Base-by-base conservation (phyloP, 1,139 yeast genomes). In the Pichia sp. region DNA sequence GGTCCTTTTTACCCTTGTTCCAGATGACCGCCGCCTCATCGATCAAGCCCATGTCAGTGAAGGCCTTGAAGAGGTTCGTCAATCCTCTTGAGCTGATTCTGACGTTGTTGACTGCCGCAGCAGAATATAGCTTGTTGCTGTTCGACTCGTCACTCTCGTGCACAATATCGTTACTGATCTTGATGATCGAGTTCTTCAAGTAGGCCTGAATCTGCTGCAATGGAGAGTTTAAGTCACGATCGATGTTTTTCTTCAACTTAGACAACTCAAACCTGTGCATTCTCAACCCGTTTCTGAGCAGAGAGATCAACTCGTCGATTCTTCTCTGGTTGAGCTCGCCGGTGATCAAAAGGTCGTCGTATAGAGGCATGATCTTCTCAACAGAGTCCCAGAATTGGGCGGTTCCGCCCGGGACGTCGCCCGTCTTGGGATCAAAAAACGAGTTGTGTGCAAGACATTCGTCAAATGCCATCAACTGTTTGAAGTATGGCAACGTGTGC, bases 31-130 rank as follows among this genome's bases (percentile, higher is more conserved):
- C 71, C 40, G 84, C 85, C 61, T 80, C 82, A 52, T 76, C 75
- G 23, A 75, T 72, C 43, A 79, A 63, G 42, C 76, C 74, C 63
- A 81, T 68, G 61, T 82, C 85, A 57, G 78, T 75, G 63, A 77
- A 79, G 11, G 84, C 79, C 31, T 84, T 79, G 57, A 81, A 75
- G 49, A 82, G 67, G 60, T 80, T 83, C 69, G 81, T 77, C 38
- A 82, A 75, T 50, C 86, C 86, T 56, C 75, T 74, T 49, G 77
- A 75, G 51, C 77, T 75, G 42, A 80, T 67, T 40, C 60, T 62
- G 8, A 57, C 53, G 41, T n/a, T 36, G n/a, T 36, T 36, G n/a
- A n/a, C n/a, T 6, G 13, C n/a, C 8, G 41, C 13, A 11, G 41
- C 13, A 15, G 41, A n/a, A n/a, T 36, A 36, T 11, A 36, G 26